Percentiles rank a stretch among this genome's conserved stretches.
Conservation (phyloP, 1,139 yeast genomes). For the Magnusiomyces suaveolens region DNA sequence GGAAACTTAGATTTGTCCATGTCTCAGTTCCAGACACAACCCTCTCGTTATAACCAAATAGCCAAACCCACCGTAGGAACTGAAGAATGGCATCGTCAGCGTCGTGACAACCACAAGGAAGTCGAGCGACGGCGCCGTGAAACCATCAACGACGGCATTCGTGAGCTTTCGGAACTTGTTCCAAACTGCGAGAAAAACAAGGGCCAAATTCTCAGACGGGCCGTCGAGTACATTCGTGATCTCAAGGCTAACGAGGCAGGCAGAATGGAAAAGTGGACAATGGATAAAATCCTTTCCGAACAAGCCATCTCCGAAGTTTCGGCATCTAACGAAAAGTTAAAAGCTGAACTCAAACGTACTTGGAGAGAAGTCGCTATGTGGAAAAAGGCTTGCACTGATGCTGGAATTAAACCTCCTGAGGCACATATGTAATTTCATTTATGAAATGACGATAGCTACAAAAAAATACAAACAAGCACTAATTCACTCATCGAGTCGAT, state of each 20-base stretch:
- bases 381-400: conserved; percentile 33
- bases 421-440: not conserved
- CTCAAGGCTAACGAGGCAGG: conserved; percentile 81
- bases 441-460: not conserved
- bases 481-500: not conserved
- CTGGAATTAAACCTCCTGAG: conserved; percentile 2
- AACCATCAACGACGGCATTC: conserved; percentile 80
- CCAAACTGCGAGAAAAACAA: conserved; percentile 89
- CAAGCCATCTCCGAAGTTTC: conserved; percentile 79
- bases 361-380: conserved; percentile 83
- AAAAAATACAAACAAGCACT: not conserved
- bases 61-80: conserved; percentile 43
- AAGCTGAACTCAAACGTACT: conserved; percentile 77
- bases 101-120: conserved; percentile 91
- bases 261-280: conserved; percentile 86
- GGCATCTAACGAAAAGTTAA: conserved; percentile 68
- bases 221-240: conserved; percentile 81
- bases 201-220: conserved; percentile 77
- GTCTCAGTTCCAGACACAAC: not conserved
- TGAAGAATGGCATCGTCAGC: conserved; percentile 79
- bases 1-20: not conserved
- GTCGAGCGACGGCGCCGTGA: conserved; percentile 96
- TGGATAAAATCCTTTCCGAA: conserved; percentile 82
- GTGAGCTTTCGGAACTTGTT: conserved; percentile 66
- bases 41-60: not conserved